Percentiles rank a stretch among this genome's conserved stretches.
Evolutionary conservation across 2,329 filamentous ascomycete species (phyloP).

Genomic region (Arthroderma sp.): DNA sequence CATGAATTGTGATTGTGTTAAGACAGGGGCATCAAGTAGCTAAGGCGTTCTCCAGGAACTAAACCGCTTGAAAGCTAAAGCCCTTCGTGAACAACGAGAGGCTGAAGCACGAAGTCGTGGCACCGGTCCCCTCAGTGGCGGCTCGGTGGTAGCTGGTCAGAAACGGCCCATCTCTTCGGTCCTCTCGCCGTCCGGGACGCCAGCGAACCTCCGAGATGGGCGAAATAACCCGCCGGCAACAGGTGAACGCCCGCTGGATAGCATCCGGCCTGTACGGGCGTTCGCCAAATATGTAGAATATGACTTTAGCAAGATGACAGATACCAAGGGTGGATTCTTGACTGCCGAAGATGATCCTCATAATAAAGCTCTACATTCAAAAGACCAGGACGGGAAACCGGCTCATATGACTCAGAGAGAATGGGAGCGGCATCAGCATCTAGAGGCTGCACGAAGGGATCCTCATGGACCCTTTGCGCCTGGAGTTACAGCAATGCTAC

Average conservation of each 20-base stretch:
- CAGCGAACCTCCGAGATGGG: constrained; percentile 58
- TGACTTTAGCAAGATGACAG: constrained; percentile 94
- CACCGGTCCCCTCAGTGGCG: constrained; percentile 23
- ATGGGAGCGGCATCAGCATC: constrained; percentile 74
- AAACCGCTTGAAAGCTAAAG: constrained; percentile 78
- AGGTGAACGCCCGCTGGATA: constrained; percentile 29
- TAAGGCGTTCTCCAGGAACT: constrained; percentile 53
- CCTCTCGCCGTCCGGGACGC: constrained; percentile 32
- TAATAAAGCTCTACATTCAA: constrained; percentile 60
- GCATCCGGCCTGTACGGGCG: constrained; percentile 66
- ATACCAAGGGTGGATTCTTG: constrained; percentile 92
- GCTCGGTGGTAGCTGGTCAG: constrained; percentile 46
- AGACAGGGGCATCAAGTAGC: background rate
- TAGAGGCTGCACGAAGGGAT: constrained; percentile 58
- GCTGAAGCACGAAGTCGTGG: constrained; percentile 40
- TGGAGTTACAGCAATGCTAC: constrained; percentile 63
- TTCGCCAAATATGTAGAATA: constrained; percentile 95
- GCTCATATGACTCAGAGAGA: constrained; percentile 80
- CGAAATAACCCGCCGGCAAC: constrained; percentile 29
- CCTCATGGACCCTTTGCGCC: constrained; percentile 81
- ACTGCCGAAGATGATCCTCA: constrained; percentile 83
- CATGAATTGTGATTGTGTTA: background rate
- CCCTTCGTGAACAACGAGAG: constrained; percentile 61
- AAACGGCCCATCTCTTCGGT: constrained; percentile 62
- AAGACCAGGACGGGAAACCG: constrained; percentile 53